Evolutionary conservation across 352 stramenopile species (phyloP), one percentile per base, ranked within the genome.

Genomic region (Phytophthora agathidicida): DNA sequence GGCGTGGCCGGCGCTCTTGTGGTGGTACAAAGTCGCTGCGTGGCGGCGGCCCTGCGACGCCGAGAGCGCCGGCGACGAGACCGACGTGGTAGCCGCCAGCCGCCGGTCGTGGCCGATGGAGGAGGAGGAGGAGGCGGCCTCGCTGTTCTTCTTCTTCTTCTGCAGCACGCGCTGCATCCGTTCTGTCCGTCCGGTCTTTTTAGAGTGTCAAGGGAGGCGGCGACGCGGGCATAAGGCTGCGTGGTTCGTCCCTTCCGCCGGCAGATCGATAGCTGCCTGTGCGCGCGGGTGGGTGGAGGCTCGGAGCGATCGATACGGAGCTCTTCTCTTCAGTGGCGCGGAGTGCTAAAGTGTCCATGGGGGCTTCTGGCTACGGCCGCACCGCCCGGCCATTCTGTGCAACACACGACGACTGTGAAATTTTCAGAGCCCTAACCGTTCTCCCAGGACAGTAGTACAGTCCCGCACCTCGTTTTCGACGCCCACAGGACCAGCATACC

Each of bases 391-490:
- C 60, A 27, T 59, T 53, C 62, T 66, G 62, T 67, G 56, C 62
- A 66, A 66, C 62, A 55, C 50, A 53, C 39, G 56, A 56, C 62
- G 60, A 43, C 58, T 36, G 42, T 60, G 64, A 90, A 90, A 90
- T 66, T 90, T 90, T 90, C 77, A 82, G 23, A 83, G 44, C 77
- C 80, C 80, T 88, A 89, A 67, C 67, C 76, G 36, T 70, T 60
- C 32, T 58, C n/a, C n/a, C n/a, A n/a, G 19, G 16, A n/a, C 1
- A 5, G 22, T 24, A 16, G 45, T 53, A 53, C 23, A 3, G 20
- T 52, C 9, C 5, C 11, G 32, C 7, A 7, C 5, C 6, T 26
- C 6, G 48, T 38, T 17, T 48, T 14, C 13, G 33, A 27, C 8
- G n/a, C n/a, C n/a, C n/a, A n/a, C n/a, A n/a, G n/a, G n/a, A n/a